Conservation (phyloP, 2,329 filamentous ascomycete species). For the Chrysoporthe cubensis region DNA sequence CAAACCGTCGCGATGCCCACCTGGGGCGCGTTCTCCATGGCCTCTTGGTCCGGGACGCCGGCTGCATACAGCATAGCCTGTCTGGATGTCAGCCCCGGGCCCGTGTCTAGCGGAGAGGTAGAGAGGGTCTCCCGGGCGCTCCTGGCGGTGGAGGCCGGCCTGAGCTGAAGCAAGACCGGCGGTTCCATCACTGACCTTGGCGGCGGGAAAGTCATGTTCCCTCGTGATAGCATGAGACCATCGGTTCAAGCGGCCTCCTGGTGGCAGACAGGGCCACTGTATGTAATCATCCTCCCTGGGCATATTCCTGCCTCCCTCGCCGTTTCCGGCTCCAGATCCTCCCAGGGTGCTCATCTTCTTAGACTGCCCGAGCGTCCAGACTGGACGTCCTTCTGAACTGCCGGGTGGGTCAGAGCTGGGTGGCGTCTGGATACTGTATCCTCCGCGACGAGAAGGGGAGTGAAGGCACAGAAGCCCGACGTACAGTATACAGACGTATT, state of each 20-base stretch:
- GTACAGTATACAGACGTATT: background rate
- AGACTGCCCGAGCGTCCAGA: background rate
- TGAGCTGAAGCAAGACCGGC: background rate
- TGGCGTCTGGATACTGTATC: no score
- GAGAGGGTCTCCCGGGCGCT: no score
- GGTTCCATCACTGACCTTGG: conserved; percentile 63
- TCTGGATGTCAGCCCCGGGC: background rate
- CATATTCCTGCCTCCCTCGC: conserved; percentile 30
- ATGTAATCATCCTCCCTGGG: conserved; percentile 59
- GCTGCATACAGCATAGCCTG: conserved; percentile 95
- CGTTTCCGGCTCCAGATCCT: background rate
- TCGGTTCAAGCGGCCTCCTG: conserved; percentile 70
- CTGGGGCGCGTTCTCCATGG: conserved; percentile 89
- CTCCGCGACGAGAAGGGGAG: no score
- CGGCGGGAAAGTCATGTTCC: conserved; percentile 88
- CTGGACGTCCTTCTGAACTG: background rate
- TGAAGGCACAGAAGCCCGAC: no score
- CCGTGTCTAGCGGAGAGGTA: background rate
- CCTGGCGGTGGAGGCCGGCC: background rate
- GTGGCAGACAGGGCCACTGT: conserved; percentile 55
- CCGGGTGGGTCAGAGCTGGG: background rate
- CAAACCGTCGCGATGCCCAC: conserved; percentile 90
- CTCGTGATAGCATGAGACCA: conserved; percentile 84
- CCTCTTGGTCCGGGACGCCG: conserved; percentile 78
- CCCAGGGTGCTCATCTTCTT: background rate